Percentiles rank a stretch among this genome's conserved stretches.
Evolutionary conservation across 1,284 basidiomycete species (phyloP).

Genomic region (Sphagnurus paluster): DNA sequence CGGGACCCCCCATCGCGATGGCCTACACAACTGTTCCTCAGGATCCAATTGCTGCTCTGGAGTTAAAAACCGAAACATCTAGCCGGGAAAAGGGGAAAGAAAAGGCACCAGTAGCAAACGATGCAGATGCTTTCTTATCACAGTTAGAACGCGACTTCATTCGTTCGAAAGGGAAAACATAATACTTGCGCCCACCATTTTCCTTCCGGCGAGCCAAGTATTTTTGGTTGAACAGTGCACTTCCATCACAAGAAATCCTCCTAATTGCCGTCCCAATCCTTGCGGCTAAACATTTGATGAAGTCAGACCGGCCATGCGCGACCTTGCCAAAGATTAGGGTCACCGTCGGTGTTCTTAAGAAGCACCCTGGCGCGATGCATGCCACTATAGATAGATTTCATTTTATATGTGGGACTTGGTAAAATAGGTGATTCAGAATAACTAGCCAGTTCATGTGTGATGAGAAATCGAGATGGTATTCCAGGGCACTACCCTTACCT

Average conservation of each 20-base stretch:
- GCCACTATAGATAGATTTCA: slow-evolving; percentile 1
- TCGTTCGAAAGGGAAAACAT: slow-evolving; percentile 20
- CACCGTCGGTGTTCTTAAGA: too few species aligned
- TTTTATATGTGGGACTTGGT: not conserved
- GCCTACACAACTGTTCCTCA: slow-evolving; percentile 6
- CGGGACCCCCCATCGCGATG: slow-evolving; percentile 3
- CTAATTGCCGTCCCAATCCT: too few species aligned
- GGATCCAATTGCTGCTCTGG: slow-evolving; percentile 54
- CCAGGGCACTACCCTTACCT: not conserved
- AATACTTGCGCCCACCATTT: too few species aligned
- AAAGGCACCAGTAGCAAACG: slow-evolving; percentile 23
- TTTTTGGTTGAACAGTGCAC: too few species aligned
- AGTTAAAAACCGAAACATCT: slow-evolving; percentile 35
- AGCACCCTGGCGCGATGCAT: too few species aligned
- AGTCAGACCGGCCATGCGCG: too few species aligned
- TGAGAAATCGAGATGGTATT: not conserved
- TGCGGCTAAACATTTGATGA: too few species aligned
- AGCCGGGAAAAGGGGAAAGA: slow-evolving; percentile 26
- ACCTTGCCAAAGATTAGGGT: too few species aligned
- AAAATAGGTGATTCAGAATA: not conserved
- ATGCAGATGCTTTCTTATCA: slow-evolving; percentile 66
- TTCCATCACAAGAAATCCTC: too few species aligned
- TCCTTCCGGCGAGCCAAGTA: too few species aligned
- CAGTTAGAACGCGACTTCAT: slow-evolving; percentile 53
- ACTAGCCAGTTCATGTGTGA: not conserved